Percentiles rank a stretch among this genome's conserved stretches.
Conservation (phyloP, 345 rosid species). For the Bretschneidera sinensis region DNA sequence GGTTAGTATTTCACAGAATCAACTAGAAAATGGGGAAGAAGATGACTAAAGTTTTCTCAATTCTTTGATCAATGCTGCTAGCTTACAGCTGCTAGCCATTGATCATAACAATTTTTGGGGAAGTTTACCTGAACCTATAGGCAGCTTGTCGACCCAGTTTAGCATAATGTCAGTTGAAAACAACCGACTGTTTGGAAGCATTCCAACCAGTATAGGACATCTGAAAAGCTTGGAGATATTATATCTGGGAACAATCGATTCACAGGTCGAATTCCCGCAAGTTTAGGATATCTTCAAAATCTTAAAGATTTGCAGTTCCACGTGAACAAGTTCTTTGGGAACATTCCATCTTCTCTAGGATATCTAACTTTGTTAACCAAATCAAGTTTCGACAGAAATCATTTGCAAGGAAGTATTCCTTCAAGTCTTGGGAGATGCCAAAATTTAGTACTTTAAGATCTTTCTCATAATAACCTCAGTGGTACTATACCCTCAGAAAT, state of each 20-base stretch:
- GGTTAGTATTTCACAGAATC: rapidly evolving
- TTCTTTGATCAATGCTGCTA: constrained; percentile 1
- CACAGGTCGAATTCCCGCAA: neutral
- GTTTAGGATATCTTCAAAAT: neutral
- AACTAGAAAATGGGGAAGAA: neutral
- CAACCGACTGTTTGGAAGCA: neutral
- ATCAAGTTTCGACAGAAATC: neutral
- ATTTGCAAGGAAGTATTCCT: neutral
- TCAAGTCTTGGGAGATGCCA: neutral
- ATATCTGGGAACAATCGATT: neutral
- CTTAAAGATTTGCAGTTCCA: neutral
- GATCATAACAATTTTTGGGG: neutral
- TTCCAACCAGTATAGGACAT: neutral
- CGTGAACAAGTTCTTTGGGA: neutral
- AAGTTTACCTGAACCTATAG: neutral
- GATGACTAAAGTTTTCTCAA: constrained; percentile 6
- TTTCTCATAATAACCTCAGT: neutral
- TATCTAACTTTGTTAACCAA: neutral
- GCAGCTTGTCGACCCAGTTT: neutral
- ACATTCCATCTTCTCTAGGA: neutral
- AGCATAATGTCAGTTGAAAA: neutral
- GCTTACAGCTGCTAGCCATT: neutral
- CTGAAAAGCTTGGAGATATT: constrained; percentile 4
- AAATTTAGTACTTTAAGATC: neutral
- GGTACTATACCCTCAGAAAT: neutral